Evolutionary conservation across 768 basidiomycete genomes (phyloP), one percentile per base, ranked within the genome.

Genomic region (Psilocybe cubensis): DNA sequence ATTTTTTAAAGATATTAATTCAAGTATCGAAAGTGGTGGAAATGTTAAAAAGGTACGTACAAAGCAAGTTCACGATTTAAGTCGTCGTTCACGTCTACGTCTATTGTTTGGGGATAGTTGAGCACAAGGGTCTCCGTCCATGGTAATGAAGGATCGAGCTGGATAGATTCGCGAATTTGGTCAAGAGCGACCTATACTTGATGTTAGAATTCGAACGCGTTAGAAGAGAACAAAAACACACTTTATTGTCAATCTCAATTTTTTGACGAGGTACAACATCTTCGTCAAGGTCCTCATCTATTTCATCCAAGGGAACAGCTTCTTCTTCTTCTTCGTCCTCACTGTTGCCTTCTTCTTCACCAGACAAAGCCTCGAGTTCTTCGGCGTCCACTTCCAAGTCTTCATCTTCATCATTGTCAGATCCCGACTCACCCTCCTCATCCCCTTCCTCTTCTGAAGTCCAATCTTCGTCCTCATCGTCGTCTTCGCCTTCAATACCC

Each of bases 1-100:
- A 29, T 47, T 29, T n/a, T n/a, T n/a, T n/a, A n/a, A n/a, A n/a
- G n/a, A n/a, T n/a, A 51, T 40, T 9, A 11, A 3, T 11, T 25
- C 12, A 14, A n/a, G n/a, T n/a, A n/a, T n/a, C n/a, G n/a, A n/a
- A n/a, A n/a, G 14, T 2, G 14, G 6, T 28, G 6, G 11, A 23
- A 40, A 29, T 10, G 10, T 45, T 35, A 38, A 38, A 35, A 43
- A 44, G 24, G 33, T 24, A 80, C 92, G 59, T 71, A 98, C 95
- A 99, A 98, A 17, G 94, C 92, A 41, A 98, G 84, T 74, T 99
- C 97, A 57, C 97, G 91, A 63, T 92, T 90, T 23, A 99, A 80
- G 72, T 98, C 96, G 71, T 95, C 91, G 51, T 91, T 72, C 23
- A 94, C 87, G 62, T 94, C 89, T 28, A 87, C 88, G 3, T 87